Percentiles rank a stretch among this genome's conserved stretches.
These are phyloP conservation scores for Xerocomellus amylosporus DNA, from an alignment of 768 basidiomycete species.

Conservation along the genomic window DNA sequence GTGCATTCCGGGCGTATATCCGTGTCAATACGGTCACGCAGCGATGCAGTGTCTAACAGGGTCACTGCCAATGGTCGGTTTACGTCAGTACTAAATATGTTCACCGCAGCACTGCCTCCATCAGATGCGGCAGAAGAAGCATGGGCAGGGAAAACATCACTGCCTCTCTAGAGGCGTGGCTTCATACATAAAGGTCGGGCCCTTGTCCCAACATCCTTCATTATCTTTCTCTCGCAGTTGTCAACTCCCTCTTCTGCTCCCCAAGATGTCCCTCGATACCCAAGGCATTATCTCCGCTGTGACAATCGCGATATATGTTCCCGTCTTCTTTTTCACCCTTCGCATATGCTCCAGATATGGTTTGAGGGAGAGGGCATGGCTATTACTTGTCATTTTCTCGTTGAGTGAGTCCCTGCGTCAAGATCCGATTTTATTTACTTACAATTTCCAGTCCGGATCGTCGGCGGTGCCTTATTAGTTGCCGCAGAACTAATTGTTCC, in stretches of 20 bases:
- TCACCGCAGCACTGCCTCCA: slow-evolving; percentile 12
- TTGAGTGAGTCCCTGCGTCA: slow-evolving; percentile 39
- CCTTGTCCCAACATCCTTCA: background rate
- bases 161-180: slow-evolving; percentile 12
- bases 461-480: slow-evolving; percentile 55
- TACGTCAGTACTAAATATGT: background rate
- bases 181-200: slow-evolving; percentile 20
- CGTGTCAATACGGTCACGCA: too few species aligned
- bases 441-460: slow-evolving; percentile 47
- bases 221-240: background rate
- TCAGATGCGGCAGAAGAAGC: background rate
- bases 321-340: slow-evolving; percentile 46
- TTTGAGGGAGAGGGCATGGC: slow-evolving; percentile 60
- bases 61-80: too few species aligned
- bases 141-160: slow-evolving; percentile 11
- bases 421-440: background rate
- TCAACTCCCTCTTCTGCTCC: background rate
- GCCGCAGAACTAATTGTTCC: slow-evolving; percentile 47
- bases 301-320: slow-evolving; percentile 58
- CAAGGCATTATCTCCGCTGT: slow-evolving; percentile 57
- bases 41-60: too few species aligned
- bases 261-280: slow-evolving; percentile 35
- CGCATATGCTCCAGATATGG: slow-evolving; percentile 53
- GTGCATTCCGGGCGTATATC: too few species aligned
- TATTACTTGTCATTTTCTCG: slow-evolving; percentile 63